Evolutionary conservation across 306 rosid genomes (phyloP).

Genomic region (Lathyrus tuberosus): DNA sequence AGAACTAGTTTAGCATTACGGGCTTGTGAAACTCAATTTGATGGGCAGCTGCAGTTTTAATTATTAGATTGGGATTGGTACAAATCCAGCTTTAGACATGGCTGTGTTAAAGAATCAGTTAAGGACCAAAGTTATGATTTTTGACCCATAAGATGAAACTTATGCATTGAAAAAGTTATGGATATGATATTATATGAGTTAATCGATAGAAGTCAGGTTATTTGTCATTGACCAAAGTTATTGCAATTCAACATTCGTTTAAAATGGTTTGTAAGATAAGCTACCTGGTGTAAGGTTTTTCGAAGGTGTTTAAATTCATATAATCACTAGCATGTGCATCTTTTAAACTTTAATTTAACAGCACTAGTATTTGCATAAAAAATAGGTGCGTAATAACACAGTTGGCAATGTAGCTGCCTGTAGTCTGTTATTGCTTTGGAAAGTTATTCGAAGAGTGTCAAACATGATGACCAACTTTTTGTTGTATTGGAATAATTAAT

Average conservation of each 20-base stretch:
- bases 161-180: conserved; percentile 10
- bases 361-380: conserved; percentile 15
- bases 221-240: conserved; percentile 11
- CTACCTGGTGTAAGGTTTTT: conserved; percentile 28
- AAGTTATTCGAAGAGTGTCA: conserved; percentile 25
- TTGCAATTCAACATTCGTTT: conserved; percentile 9
- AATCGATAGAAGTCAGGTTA: conserved; percentile 21
- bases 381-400: neutral
- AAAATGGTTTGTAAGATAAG: neutral
- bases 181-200: conserved; percentile 1
- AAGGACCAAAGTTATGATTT: conserved; percentile 18
- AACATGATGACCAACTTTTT: conserved; percentile 18
- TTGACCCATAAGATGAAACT: conserved; percentile 6
- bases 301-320: conserved; percentile 7
- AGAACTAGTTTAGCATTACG: conserved; percentile 11
- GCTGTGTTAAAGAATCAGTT: neutral
- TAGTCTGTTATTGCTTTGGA: conserved; percentile 24
- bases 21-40: neutral
- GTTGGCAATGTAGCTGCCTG: conserved; percentile 15
- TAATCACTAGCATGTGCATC: neutral
- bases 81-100: conserved; percentile 16
- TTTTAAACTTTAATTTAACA: conserved; percentile 23
- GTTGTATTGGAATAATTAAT: conserved; percentile 12
- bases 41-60: neutral
- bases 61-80: conserved; percentile 21